phyloP scores from a whole-genome alignment of 139 green algal genomes.

The Nannochloris sp. region DNA sequence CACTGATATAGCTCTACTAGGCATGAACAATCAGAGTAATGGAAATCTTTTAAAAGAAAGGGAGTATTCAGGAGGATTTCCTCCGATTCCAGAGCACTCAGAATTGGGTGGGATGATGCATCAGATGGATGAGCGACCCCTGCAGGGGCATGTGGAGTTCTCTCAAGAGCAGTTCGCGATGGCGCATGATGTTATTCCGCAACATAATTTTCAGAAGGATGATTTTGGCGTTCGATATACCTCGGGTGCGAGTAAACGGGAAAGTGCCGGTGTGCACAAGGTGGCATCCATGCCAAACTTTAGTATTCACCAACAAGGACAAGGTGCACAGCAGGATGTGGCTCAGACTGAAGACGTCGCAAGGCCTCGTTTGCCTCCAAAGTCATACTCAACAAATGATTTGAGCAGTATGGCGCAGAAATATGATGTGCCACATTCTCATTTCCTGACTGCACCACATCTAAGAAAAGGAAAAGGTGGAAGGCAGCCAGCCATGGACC shows the following conservation, averaged over 20 bases:
- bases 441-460: slow-evolving; percentile 22
- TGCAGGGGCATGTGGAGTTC: too few relatives aligned
- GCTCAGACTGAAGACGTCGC: not conserved
- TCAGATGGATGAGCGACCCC: too few relatives aligned
- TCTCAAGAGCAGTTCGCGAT: not conserved
- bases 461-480: slow-evolving; percentile 61
- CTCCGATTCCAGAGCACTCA: slow-evolving; percentile 2
- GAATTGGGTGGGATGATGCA: not conserved
- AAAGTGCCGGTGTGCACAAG: not conserved
- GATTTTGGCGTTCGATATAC: not conserved
- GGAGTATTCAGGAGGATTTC: not conserved
- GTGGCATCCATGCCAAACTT: slow-evolving; percentile 1
- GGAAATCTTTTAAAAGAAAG: not conserved
- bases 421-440: slow-evolving; percentile 15
- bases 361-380: not conserved
- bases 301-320: not conserved
- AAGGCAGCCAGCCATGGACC: slow-evolving; percentile 56
- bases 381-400: slow-evolving; percentile 20
- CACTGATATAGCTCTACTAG: too few relatives aligned
- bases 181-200: not conserved
- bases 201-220: not conserved
- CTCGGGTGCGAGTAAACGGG: not conserved
- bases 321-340: not conserved
- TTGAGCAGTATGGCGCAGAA: not conserved
- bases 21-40: too few relatives aligned